Conservation (phyloP, 2,329 filamentous ascomycete species). For the Calonectria pteridis region DNA sequence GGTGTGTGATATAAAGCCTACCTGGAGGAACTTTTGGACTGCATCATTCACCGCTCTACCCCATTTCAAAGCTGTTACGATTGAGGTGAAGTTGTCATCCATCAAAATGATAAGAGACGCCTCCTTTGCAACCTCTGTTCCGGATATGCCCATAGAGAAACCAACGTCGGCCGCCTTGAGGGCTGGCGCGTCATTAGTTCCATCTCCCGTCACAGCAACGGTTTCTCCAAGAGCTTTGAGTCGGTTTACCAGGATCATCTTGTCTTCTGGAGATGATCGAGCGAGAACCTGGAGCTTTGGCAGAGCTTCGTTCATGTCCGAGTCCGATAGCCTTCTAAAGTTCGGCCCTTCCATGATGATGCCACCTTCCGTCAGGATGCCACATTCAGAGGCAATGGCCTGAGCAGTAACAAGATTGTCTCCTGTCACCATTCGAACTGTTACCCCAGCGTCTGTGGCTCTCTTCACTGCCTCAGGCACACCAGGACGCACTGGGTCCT, state of each 20-base stretch:
- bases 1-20: background rate
- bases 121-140: slow-evolving; percentile 76
- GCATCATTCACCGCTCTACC: slow-evolving; percentile 73
- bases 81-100: slow-evolving; percentile 75
- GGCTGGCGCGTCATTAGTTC: slow-evolving; percentile 72
- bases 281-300: slow-evolving; percentile 76
- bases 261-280: slow-evolving; percentile 76
- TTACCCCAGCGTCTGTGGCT: slow-evolving; percentile 74
- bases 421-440: slow-evolving; percentile 73
- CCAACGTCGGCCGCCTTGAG: background rate
- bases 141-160: slow-evolving; percentile 75
- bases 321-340: slow-evolving; percentile 68
- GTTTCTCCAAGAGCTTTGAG: slow-evolving; percentile 75
- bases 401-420: slow-evolving; percentile 60
- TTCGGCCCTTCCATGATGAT: slow-evolving; percentile 67
- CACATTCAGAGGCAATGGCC: slow-evolving; percentile 57
- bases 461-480: slow-evolving; percentile 72
- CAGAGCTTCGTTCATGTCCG: slow-evolving; percentile 63
- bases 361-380: slow-evolving; percentile 69
- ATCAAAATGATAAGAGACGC: slow-evolving; percentile 74
- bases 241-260: slow-evolving; percentile 72
- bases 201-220: slow-evolving; percentile 73
- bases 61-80: slow-evolving; percentile 73
- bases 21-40: slow-evolving; percentile 69
- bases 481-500: slow-evolving; percentile 74